phyloP scores from a whole-genome alignment of 1,284 basidiomycete genomes.

The Puccinia horiana region DNA sequence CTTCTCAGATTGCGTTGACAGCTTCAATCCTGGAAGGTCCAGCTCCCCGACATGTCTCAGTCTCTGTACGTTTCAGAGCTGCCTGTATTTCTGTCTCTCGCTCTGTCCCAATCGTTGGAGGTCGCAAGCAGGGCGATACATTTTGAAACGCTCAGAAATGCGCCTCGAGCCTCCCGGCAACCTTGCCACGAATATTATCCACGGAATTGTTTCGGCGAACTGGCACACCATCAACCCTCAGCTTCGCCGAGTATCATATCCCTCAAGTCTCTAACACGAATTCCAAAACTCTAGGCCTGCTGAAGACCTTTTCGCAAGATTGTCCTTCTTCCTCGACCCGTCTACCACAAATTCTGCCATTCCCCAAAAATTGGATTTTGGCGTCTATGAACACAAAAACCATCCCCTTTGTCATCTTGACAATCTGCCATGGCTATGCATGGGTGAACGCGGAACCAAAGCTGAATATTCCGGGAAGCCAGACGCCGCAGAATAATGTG shows the following conservation, averaged over 20 bases:
- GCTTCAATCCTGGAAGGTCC: neutral
- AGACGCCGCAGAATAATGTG: constrained; percentile 2
- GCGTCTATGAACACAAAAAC: neutral
- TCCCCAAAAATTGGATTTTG: neutral
- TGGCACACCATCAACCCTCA: neutral
- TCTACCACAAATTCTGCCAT: neutral
- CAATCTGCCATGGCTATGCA: neutral
- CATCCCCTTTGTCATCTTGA: neutral
- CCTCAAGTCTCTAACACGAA: neutral
- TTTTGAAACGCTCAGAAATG: neutral
- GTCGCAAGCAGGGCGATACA: neutral
- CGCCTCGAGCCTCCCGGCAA: neutral
- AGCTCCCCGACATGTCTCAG: neutral
- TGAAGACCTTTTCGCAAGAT: neutral
- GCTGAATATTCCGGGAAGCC: neutral
- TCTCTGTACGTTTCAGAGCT: neutral
- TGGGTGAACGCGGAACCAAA: neutral
- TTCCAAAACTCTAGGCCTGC: neutral
- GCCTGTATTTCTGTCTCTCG: neutral
- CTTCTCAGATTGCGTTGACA: neutral
- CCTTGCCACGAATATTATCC: neutral
- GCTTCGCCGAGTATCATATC: neutral
- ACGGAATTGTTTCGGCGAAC: neutral
- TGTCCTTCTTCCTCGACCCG: neutral
- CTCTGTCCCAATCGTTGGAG: neutral